Evolutionary conservation across 1,139 yeast species (phyloP).

Genomic region (Scheffersomyces insectosa): DNA sequence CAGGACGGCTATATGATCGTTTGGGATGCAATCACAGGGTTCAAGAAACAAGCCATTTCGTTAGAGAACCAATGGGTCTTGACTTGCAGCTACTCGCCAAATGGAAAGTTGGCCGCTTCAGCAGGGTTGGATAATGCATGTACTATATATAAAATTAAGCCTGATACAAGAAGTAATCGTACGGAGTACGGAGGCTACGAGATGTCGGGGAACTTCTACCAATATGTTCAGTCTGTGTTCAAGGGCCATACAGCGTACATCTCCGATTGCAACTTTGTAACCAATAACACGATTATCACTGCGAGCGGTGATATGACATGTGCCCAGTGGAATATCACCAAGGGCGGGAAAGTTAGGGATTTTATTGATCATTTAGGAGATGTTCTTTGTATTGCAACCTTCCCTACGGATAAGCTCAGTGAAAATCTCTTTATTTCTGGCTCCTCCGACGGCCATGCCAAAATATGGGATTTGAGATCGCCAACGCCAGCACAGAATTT

Average conservation of each 20-base stretch:
- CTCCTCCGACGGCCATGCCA: conserved; percentile 73
- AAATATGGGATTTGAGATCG: conserved; percentile 69
- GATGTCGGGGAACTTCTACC: conserved; percentile 32
- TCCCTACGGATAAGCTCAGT: conserved; percentile 14
- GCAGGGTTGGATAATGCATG: conserved; percentile 85
- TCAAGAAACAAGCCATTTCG: conserved; percentile 68
- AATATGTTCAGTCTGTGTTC: conserved; percentile 52
- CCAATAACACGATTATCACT: conserved; percentile 59
- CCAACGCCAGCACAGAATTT: conserved; percentile 60
- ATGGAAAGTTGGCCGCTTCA: conserved; percentile 65
- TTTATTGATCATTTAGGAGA: conserved; percentile 82
- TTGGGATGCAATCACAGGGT: conserved; percentile 80
- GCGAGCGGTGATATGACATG: conserved; percentile 86
- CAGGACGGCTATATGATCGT: conserved; percentile 85
- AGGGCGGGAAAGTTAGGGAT: conserved; percentile 54
- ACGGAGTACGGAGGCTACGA: conserved; percentile 11
- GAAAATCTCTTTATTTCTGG: conserved; percentile 59
- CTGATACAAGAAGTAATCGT: conserved; percentile 8
- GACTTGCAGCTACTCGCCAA: conserved; percentile 71
- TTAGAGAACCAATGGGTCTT: conserved; percentile 79
- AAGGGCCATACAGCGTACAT: conserved; percentile 86
- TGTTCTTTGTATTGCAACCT: conserved; percentile 57
- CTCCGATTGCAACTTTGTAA: conserved; percentile 69
- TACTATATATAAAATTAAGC: conserved; percentile 59
- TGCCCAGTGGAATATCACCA: conserved; percentile 74